Conservation (phyloP, 768 basidiomycete species). For the Boletus reticuloceps region DNA sequence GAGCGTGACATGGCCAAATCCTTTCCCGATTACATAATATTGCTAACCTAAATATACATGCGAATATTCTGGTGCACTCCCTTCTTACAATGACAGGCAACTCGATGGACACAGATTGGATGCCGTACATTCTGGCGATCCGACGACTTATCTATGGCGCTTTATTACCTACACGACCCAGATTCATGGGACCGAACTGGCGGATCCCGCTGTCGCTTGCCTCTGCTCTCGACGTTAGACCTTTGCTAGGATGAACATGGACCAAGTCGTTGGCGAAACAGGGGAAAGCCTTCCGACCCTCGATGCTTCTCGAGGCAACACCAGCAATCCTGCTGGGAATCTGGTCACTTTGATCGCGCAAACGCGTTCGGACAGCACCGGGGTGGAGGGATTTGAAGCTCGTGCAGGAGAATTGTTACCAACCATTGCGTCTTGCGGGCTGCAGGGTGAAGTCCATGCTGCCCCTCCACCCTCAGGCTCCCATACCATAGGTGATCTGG, state of each 20-base stretch:
- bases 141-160: neutral
- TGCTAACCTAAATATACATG: too few species aligned
- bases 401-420: neutral
- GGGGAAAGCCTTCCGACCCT: neutral
- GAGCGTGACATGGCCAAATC: too few species aligned
- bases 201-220: neutral
- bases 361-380: neutral
- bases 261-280: neutral
- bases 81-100: neutral
- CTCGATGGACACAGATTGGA: neutral
- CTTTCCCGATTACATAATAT: too few species aligned
- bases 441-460: neutral
- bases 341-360: neutral
- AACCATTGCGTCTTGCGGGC: neutral
- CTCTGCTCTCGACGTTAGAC: neutral
- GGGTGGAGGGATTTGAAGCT: neutral
- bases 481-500: neutral
- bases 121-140: conserved; percentile 14
- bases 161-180: conserved; percentile 6
- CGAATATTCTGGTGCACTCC: too few species aligned
- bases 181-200: conserved; percentile 5
- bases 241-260: conserved; percentile 1
- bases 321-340: neutral
- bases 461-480: neutral
- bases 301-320: neutral